Percentiles rank a stretch among this genome's conserved stretches.
Evolutionary conservation across 306 rosid species (phyloP).

Genomic region (Prosopis cineraria): DNA sequence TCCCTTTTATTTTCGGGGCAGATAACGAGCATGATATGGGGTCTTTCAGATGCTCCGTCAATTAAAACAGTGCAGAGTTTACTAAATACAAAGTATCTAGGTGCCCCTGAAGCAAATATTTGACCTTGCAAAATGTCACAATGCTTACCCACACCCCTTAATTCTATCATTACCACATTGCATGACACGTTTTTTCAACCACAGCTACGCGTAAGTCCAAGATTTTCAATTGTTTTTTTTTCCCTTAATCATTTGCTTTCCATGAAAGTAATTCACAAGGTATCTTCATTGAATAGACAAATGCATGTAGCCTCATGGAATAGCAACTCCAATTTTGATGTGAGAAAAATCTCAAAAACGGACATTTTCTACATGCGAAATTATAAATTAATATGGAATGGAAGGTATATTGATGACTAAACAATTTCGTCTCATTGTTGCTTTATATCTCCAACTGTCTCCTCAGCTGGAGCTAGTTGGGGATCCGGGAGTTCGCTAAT

Average conservation of each 20-base stretch:
- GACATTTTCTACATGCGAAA: not conserved
- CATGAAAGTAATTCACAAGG: not conserved
- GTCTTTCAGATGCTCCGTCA: not conserved
- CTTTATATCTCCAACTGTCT: not conserved
- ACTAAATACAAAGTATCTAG: not conserved
- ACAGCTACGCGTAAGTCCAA: not conserved
- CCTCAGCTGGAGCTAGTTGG: constrained; percentile 28
- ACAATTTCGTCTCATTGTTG: constrained; percentile 23
- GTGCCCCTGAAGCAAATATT: not conserved
- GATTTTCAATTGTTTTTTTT: not conserved
- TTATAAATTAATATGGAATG: not conserved
- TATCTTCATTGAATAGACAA: not conserved
- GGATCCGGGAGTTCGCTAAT: constrained; percentile 58
- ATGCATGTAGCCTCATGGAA: not conserved
- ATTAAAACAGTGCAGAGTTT: not conserved
- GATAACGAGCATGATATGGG: not conserved
- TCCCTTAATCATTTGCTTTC: not conserved
- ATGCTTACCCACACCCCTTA: not conserved
- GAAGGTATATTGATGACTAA: not conserved
- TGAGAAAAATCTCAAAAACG: not conserved
- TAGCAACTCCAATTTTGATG: not conserved
- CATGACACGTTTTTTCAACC: not conserved
- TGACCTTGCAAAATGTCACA: not conserved
- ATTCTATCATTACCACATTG: too few species aligned
- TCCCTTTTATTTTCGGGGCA: not conserved